Evolutionary conservation across 139 green algal species (phyloP), one percentile per base, ranked within the genome.

Genomic region (Micromonas commoda): DNA sequence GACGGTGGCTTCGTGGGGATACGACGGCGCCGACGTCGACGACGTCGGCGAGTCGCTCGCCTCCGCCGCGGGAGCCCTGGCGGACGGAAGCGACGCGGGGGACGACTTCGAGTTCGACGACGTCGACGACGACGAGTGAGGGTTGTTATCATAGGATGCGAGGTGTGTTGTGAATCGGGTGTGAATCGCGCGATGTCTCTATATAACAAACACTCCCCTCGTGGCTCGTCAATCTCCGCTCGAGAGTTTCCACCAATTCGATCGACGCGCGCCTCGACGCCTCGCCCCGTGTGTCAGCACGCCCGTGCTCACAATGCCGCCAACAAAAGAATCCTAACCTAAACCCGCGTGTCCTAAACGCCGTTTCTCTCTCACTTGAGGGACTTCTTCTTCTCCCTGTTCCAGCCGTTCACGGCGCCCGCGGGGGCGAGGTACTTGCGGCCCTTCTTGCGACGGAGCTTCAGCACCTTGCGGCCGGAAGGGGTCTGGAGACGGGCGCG

Each of bases 351-450:
- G 45, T 23, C 9, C 45, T 57, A 57, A 57, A 16, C 16, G 9
- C 9, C 45, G 9, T 16, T 23, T 57, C 45, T 23, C 45, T 57
- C 45, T 57, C 45, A 57, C 45, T 57, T 57, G 45, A 57, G 45
- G 45, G 45, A 57, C 45, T 57, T 57, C 68, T 75, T 75, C 68
- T 75, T 75, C 68, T 63, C 38, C 38, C 37, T 63, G 37, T 75
- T 75, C 68, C 68, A 75, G 37, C 37, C 37, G 68, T 39, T 38
- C 35, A 61, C 38, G 0, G 37, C 38, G 29, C 68, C 68, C 35
- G 86, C 88, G 28, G 88, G 87, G 83, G 79, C 84, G 38, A 95
- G 80, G 20, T 78, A 38, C 68, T 90, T 85, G 23, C 90, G 86
- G 31, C 89, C 89, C 82, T 88, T 90, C 35, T 80, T 80, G 0